Evolutionary conservation across 2,329 filamentous ascomycete genomes (phyloP).

Genomic region (Immersiporthe knoxdaviesiana): DNA sequence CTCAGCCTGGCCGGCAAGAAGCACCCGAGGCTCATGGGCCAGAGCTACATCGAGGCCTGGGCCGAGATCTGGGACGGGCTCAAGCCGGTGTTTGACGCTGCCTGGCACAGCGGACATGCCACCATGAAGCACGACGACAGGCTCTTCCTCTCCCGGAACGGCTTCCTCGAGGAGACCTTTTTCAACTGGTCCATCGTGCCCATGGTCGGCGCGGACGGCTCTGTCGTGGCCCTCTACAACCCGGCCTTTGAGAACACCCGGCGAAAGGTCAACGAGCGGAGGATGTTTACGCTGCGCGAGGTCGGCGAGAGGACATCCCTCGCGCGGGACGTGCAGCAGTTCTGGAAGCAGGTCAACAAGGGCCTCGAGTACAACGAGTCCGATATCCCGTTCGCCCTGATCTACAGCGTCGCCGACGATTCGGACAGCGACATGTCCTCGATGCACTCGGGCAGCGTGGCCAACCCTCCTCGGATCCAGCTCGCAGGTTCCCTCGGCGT

Average conservation of each 20-base stretch:
- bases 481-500: slow-evolving; percentile 75
- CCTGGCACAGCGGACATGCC: slow-evolving; percentile 71
- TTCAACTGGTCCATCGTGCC: slow-evolving; percentile 85
- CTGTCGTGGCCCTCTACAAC: slow-evolving; percentile 77
- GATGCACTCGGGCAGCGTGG: slow-evolving; percentile 67
- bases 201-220: slow-evolving; percentile 73
- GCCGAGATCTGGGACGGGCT: slow-evolving; percentile 75
- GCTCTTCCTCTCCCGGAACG: slow-evolving; percentile 70
- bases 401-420: slow-evolving; percentile 77
- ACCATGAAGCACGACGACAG: slow-evolving; percentile 85
- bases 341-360: slow-evolving; percentile 72
- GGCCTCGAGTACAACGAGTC: slow-evolving; percentile 74
- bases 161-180: slow-evolving; percentile 77
- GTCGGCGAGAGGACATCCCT: slow-evolving; percentile 75
- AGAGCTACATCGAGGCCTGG: slow-evolving; percentile 70
- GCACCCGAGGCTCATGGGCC: slow-evolving; percentile 76
- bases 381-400: slow-evolving; percentile 75
- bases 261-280: slow-evolving; percentile 75
- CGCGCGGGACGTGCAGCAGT: slow-evolving; percentile 72
- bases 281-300: slow-evolving; percentile 78
- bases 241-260: slow-evolving; percentile 81
- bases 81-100: slow-evolving; percentile 68
- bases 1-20: slow-evolving; percentile 64
- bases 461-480: slow-evolving; percentile 65
- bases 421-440: slow-evolving; percentile 72